Conservation (phyloP, 2,329 filamentous ascomycete genomes). For the Zasmidium cellare region DNA sequence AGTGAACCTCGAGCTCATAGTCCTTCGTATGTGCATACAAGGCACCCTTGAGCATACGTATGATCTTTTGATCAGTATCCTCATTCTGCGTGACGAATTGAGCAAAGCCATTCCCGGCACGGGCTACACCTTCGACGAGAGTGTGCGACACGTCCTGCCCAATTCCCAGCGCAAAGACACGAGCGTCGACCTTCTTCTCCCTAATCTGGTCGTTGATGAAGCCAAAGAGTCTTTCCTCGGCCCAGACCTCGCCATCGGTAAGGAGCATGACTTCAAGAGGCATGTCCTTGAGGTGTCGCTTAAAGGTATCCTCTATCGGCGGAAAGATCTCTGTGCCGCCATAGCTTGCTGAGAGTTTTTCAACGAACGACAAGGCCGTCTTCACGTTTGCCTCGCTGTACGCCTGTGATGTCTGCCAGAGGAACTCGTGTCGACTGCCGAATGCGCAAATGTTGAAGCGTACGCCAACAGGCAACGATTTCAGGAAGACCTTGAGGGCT, state of each 20-base stretch:
- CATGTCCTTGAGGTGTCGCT: conserved; percentile 47
- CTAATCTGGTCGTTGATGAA: conserved; percentile 48
- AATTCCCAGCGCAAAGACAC: conserved; percentile 61
- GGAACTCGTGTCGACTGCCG: conserved; percentile 49
- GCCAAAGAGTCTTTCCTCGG: conserved; percentile 49
- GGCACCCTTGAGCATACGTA: conserved; percentile 73
- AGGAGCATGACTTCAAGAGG: conserved; percentile 56
- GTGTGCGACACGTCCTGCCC: conserved; percentile 56
- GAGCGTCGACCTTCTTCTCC: conserved; percentile 45
- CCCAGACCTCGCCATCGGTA: conserved; percentile 58
- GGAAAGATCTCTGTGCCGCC: conserved; percentile 56
- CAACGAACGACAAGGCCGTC: conserved; percentile 45
- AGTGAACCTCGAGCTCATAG: conserved; percentile 65
- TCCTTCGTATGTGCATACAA: conserved; percentile 66
- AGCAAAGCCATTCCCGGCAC: conserved; percentile 58
- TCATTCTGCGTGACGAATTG: conserved; percentile 65
- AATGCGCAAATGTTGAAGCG: conserved; percentile 74
- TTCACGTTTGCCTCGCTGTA: conserved; percentile 49
- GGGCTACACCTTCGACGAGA: conserved; percentile 60
- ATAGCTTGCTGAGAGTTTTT: conserved; percentile 46
- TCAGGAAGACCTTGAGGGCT: conserved; percentile 64
- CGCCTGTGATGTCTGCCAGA: conserved; percentile 50
- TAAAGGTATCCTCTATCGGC: conserved; percentile 50
- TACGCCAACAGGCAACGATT: conserved; percentile 62
- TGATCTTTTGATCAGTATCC: conserved; percentile 66